These are phyloP conservation scores for Gossypium turneri DNA, from an alignment of 345 rosid species.

Conservation along the genomic window DNA sequence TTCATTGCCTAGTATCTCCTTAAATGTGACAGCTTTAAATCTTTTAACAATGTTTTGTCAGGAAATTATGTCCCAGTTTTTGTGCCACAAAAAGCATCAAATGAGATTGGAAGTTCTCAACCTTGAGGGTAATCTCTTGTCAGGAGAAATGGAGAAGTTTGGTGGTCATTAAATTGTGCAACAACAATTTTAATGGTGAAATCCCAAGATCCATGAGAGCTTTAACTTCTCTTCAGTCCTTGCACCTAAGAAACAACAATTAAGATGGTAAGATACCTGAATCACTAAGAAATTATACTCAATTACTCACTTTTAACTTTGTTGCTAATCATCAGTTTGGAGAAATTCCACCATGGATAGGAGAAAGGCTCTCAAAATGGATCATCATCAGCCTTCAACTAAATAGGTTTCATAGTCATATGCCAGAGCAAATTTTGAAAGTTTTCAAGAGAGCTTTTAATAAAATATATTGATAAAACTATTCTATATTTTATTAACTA, in stretches of 20 bases:
- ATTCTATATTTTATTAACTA: no score
- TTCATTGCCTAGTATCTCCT: constrained; percentile 13
- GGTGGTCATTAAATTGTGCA: constrained; percentile 6
- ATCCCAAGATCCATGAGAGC: constrained; percentile 17
- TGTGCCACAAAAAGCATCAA: not conserved
- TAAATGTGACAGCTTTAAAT: constrained; percentile 6
- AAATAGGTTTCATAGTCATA: constrained; percentile 12
- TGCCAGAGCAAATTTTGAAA: constrained; percentile 6
- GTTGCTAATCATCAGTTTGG: constrained; percentile 3
- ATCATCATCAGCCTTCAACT: not conserved
- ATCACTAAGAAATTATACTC: constrained; percentile 2
- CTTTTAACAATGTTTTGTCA: constrained; percentile 20
- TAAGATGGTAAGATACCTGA: constrained; percentile 15
- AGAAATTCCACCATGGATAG: constrained; percentile 9
- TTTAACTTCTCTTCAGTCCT: not conserved
- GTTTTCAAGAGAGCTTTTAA: no score
- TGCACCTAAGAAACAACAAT: constrained; percentile 16
- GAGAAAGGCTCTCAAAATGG: not conserved
- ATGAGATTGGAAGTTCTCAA: constrained; percentile 14
- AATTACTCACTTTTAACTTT: not conserved
- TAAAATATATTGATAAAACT: no score
- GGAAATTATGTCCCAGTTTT: constrained; percentile 5
- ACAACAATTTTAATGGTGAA: constrained; percentile 17
- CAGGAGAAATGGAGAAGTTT: not conserved
- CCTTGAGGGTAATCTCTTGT: constrained; percentile 7